Conservation (phyloP, 225 moss, liverwort and hornwort species). For the Antitrichia curtipendula region DNA sequence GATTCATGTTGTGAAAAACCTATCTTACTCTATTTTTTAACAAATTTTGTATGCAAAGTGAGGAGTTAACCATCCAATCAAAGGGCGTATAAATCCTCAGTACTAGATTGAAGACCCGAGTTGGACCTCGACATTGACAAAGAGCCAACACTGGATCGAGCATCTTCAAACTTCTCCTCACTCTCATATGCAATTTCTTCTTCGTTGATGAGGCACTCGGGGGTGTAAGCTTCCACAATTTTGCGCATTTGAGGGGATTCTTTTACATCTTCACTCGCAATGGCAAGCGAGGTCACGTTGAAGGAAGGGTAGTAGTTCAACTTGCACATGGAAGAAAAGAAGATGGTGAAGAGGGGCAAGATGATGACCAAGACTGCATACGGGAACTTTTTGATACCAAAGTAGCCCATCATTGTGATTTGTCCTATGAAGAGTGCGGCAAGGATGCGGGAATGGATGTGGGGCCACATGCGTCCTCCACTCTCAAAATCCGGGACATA, state of each 20-base stretch:
- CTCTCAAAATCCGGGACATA: slow-evolving; percentile 56
- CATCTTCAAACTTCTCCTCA: slow-evolving; percentile 22
- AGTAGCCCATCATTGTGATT: slow-evolving; percentile 64
- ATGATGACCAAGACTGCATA: slow-evolving; percentile 30
- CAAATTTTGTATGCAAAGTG: background rate
- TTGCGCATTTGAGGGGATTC: slow-evolving; percentile 19
- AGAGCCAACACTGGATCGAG: background rate
- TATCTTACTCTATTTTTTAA: background rate
- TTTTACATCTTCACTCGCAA: slow-evolving; percentile 59
- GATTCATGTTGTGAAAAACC: background rate
- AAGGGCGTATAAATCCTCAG: slow-evolving; percentile 12
- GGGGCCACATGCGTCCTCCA: slow-evolving; percentile 69
- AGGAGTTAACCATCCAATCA: background rate
- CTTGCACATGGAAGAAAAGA: slow-evolving; percentile 48
- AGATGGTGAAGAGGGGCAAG: slow-evolving; percentile 42
- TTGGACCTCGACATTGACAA: background rate
- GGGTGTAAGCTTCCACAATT: slow-evolving; percentile 28
- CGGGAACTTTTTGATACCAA: slow-evolving; percentile 48
- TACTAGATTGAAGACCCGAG: background rate
- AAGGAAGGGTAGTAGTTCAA: slow-evolving; percentile 64
- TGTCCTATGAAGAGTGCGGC: slow-evolving; percentile 54
- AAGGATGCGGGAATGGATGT: slow-evolving; percentile 48
- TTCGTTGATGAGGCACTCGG: slow-evolving; percentile 21
- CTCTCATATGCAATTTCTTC: background rate
- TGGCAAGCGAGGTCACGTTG: slow-evolving; percentile 34